Percentiles rank a stretch among this genome's conserved stretches.
Evolutionary conservation across 768 basidiomycete species (phyloP).

Genomic region (Auricularia sp.): DNA sequence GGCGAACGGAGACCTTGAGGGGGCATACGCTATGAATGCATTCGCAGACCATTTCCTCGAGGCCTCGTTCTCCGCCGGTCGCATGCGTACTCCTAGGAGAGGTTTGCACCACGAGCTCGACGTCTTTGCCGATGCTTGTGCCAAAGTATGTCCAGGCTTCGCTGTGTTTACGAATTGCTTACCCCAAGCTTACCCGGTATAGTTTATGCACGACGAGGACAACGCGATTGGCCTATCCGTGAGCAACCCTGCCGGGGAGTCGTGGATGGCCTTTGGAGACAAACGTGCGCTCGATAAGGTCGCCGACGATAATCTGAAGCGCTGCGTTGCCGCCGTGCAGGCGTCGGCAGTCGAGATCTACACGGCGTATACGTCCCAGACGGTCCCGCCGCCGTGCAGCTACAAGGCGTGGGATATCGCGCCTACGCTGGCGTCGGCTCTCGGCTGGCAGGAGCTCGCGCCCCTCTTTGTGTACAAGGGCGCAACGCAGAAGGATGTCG

Average conservation of each 20-base stretch:
- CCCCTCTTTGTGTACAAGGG: slow-evolving; percentile 5
- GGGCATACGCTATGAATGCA: slow-evolving; percentile 4
- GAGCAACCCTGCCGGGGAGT: slow-evolving; percentile 2
- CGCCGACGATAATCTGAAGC: slow-evolving; percentile 3
- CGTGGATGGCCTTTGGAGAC: slow-evolving; percentile 8
- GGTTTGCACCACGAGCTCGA: no score
- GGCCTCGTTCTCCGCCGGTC: no score
- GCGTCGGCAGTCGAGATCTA: slow-evolving; percentile 11
- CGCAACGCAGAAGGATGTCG: background rate
- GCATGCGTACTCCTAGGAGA: no score
- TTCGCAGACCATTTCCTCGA: slow-evolving; percentile 2
- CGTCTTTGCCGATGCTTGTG: no score
- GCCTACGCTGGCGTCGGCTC: slow-evolving; percentile 9
- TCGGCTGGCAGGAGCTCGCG: slow-evolving; percentile 5
- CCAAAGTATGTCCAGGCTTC: no score
- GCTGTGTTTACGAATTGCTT: background rate
- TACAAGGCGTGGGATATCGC: slow-evolving; percentile 9
- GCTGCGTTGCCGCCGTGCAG: slow-evolving; percentile 10
- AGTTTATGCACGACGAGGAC: slow-evolving; percentile 14
- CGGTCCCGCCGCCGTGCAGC: background rate
- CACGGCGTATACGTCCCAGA: slow-evolving; percentile 2
- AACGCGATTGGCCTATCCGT: slow-evolving; percentile 10
- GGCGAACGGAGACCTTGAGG: background rate
- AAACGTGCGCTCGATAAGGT: slow-evolving; percentile 7
- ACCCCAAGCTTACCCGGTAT: background rate